Evolutionary conservation across 495 filamentous ascomycete genomes (phyloP).

Genomic region (Halenospora varia): DNA sequence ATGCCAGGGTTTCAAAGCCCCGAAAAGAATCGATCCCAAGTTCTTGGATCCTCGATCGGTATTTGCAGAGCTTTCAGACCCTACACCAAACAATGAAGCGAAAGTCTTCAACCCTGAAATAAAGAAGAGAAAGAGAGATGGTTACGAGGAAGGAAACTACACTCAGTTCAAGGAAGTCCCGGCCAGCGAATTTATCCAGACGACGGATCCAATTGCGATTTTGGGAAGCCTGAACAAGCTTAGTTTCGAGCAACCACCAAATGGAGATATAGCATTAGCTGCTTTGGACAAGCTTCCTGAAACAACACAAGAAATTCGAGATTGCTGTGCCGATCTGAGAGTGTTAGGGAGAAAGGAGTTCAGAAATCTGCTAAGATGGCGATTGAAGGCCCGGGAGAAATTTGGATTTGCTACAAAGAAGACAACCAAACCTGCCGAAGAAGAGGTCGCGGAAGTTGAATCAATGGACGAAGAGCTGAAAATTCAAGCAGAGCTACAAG

Average conservation of each 20-base stretch:
- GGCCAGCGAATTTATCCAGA: constrained; percentile 92
- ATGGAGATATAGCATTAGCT: constrained; percentile 81
- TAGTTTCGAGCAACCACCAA: constrained; percentile 68
- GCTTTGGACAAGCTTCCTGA: constrained; percentile 87
- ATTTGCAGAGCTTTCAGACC: constrained; percentile 88
- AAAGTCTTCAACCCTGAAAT: constrained; percentile 96
- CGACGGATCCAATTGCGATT: constrained; percentile 92
- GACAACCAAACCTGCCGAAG: constrained; percentile 42
- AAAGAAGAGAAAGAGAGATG: constrained; percentile 94
- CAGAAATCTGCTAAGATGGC: constrained; percentile 87
- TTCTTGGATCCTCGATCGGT: constrained; percentile 89
- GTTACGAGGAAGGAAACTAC: constrained; percentile 95
- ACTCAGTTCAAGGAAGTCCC: constrained; percentile 85
- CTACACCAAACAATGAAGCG: constrained; percentile 92
- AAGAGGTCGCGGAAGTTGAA: constrained; percentile 73
- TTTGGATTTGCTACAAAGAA: constrained; percentile 85
- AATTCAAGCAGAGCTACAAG: constrained; percentile 82
- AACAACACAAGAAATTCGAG: constrained; percentile 81
- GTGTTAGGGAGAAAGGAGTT: constrained; percentile 94
- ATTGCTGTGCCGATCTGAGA: constrained; percentile 84
- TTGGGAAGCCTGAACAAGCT: constrained; percentile 82
- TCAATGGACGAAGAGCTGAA: constrained; percentile 91
- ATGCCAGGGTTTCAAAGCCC: constrained; percentile 89
- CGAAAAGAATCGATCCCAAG: constrained; percentile 85
- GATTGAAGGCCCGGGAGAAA: constrained; percentile 82